Percentiles rank a stretch among this genome's conserved stretches.
These are phyloP conservation scores for Puccinia coronata DNA, from an alignment of 1,284 basidiomycete genomes.

Conservation along the genomic window DNA sequence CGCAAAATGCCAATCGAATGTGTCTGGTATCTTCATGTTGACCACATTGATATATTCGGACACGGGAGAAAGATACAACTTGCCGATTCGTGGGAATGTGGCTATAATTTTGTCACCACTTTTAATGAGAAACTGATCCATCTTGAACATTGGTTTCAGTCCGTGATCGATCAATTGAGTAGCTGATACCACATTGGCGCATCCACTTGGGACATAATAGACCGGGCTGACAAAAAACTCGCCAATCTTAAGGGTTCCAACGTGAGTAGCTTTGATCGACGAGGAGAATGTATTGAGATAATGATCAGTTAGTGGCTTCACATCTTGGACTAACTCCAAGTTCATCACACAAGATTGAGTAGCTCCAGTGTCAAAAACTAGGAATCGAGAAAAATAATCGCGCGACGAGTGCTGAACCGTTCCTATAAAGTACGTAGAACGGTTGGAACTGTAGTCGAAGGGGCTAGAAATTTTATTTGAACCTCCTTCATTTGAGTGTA, in stretches of 20 bases:
- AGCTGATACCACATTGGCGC: background rate
- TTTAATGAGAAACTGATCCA: constrained; percentile 1
- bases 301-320: background rate
- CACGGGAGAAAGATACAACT: background rate
- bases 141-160: background rate
- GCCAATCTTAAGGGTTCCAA: background rate
- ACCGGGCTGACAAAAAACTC: background rate
- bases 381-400: background rate
- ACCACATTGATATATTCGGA: background rate
- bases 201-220: constrained; percentile 9
- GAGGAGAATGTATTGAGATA: background rate
- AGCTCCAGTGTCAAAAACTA: background rate
- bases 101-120: background rate
- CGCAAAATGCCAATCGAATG: constrained; percentile 1
- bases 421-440: background rate
- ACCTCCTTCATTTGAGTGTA: background rate
- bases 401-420: background rate
- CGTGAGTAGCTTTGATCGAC: background rate
- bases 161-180: constrained; percentile 23
- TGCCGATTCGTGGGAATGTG: background rate
- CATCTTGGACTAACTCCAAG: background rate
- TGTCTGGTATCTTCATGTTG: background rate
- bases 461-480: background rate
- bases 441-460: background rate
- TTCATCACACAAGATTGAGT: constrained; percentile 8